Evolutionary conservation across 495 filamentous ascomycete species (phyloP).

Genomic region (Daldinia decipiens): DNA sequence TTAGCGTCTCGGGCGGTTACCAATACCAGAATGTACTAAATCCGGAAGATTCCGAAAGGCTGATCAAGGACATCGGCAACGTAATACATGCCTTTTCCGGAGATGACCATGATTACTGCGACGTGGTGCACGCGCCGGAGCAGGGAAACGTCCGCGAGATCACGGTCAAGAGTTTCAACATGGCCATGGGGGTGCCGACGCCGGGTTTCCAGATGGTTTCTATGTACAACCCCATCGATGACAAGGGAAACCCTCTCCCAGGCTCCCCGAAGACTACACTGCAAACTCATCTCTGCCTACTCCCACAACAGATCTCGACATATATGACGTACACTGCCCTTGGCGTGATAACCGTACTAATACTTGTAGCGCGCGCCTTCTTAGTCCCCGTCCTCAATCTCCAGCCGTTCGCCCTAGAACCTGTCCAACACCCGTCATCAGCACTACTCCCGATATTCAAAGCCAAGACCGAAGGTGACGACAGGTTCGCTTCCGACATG

Average conservation of each 20-base stretch:
- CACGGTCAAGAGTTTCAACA: conserved; percentile 91
- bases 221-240: conserved; percentile 88
- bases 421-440: conserved; percentile 30
- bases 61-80: conserved; percentile 78
- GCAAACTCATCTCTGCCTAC: conserved; percentile 88
- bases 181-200: conserved; percentile 94
- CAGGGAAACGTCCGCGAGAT: conserved; percentile 79
- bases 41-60: conserved; percentile 72
- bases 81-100: conserved; percentile 88
- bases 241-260: conserved; percentile 64
- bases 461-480: conserved; percentile 58
- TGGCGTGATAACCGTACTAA: conserved; percentile 65
- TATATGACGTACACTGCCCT: conserved; percentile 80
- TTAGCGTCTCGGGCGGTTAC: conserved; percentile 79
- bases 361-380: conserved; percentile 70
- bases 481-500: conserved; percentile 45
- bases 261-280: conserved; percentile 65
- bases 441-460: conserved; percentile 57
- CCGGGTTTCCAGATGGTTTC: conserved; percentile 91
- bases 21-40: conserved; percentile 97
- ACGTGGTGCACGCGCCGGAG: conserved; percentile 76
- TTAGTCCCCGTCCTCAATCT: conserved; percentile 61
- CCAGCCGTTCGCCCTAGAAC: conserved; percentile 57
- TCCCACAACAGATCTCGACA: conserved; percentile 86
- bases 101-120: conserved; percentile 99